Evolutionary conservation across 1,284 basidiomycete genomes (phyloP).

Genomic region (Leccinum pachyderme): DNA sequence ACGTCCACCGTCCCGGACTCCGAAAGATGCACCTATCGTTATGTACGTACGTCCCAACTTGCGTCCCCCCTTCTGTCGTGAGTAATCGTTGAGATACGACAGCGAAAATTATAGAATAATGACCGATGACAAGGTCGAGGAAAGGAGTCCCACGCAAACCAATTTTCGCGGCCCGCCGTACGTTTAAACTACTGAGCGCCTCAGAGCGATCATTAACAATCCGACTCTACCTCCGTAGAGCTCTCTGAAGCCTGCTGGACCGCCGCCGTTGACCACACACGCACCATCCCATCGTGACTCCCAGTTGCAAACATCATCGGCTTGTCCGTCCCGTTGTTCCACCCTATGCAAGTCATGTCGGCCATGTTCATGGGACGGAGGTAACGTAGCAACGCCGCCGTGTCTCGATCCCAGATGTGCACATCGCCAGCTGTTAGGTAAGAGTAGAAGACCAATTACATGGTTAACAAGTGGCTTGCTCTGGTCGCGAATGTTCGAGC

Average conservation of each 20-base stretch:
- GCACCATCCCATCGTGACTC: slow-evolving; percentile 68
- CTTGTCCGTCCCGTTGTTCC: slow-evolving; percentile 63
- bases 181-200: background rate
- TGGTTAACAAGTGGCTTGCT: background rate
- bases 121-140: background rate
- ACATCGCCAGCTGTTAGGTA: slow-evolving; percentile 62
- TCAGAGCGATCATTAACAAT: slow-evolving; percentile 5
- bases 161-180: background rate
- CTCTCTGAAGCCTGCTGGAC: slow-evolving; percentile 11
- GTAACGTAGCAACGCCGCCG: slow-evolving; percentile 62
- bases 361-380: slow-evolving; percentile 47
- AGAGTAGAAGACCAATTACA: background rate
- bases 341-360: slow-evolving; percentile 71
- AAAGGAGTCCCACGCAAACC: background rate
- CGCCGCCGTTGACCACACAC: slow-evolving; percentile 56
- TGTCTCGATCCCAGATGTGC: slow-evolving; percentile 82
- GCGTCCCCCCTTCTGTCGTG: background rate
- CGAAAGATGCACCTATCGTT: background rate
- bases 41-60: background rate
- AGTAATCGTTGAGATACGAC: background rate
- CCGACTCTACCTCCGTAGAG: slow-evolving; percentile 21
- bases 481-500: background rate
- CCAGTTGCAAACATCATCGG: slow-evolving; percentile 79
- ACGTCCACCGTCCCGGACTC: background rate
- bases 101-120: background rate